Conservation (phyloP, 352 stramenopile genomes). For the Phytophthora pisi region DNA sequence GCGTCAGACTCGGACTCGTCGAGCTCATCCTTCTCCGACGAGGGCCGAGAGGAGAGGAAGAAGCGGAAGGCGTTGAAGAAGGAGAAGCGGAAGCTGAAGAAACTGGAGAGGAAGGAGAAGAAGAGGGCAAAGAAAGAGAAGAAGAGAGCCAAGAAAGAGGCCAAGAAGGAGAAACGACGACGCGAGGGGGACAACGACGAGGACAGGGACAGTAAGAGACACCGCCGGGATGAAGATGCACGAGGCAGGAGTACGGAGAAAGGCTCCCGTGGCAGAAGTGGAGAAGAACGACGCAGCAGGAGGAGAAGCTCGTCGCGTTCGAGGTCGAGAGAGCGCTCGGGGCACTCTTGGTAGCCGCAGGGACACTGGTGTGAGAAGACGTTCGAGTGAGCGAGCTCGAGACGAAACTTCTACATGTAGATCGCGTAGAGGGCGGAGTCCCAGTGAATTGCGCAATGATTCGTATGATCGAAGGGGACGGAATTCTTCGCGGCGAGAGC, state of each 20-base stretch:
- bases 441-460: not conserved
- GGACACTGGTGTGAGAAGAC: not conserved
- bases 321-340: constrained; percentile 6
- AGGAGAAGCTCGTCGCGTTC: constrained; percentile 8
- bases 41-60: constrained; percentile 6
- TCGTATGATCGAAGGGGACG: not conserved
- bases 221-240: not conserved
- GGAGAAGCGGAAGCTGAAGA: not conserved
- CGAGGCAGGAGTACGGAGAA: constrained; percentile 1
- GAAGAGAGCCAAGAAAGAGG: constrained; percentile 4
- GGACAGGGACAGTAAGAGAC: not conserved
- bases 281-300: not conserved
- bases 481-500: constrained; percentile 4
- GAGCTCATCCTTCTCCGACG: not conserved
- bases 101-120: not conserved
- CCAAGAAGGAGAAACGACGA: constrained; percentile 3
- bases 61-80: constrained; percentile 15
- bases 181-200: not conserved
- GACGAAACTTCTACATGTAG: not conserved
- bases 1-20: constrained; percentile 15
- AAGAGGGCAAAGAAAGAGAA: not conserved
- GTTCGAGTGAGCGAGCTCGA: not conserved
- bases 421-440: not conserved
- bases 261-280: not conserved
- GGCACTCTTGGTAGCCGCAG: not conserved